phyloP scores from a whole-genome alignment of 139 green algal genomes.

The Chlamydomonas applanata region DNA sequence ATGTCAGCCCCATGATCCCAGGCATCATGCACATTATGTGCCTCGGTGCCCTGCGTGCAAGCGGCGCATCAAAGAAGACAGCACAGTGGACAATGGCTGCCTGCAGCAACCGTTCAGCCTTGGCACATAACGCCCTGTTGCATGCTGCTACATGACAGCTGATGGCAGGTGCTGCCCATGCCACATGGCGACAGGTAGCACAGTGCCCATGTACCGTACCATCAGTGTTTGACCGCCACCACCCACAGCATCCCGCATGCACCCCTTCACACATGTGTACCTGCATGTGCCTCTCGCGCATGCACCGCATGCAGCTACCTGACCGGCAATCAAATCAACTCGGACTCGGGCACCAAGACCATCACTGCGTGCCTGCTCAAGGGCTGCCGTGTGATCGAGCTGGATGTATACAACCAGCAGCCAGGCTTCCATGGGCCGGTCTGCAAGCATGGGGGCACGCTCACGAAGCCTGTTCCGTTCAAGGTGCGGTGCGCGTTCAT shows the following conservation, averaged over 20 bases:
- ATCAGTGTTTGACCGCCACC: too few relatives aligned
- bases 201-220: too few relatives aligned
- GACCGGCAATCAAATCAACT: conserved; percentile 23
- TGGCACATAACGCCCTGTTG: background rate
- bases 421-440: background rate
- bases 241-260: too few relatives aligned
- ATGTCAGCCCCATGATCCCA: background rate
- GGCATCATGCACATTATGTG: conserved; percentile 5
- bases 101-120: too few relatives aligned
- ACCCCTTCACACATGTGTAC: too few relatives aligned
- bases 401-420: conserved; percentile 39
- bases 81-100: too few relatives aligned
- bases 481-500: conserved; percentile 21
- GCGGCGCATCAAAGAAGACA: too few relatives aligned
- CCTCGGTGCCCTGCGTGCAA: too few relatives aligned
- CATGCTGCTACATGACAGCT: too few relatives aligned
- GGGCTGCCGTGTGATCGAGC: conserved; percentile 38
- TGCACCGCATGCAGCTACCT: conserved; percentile 20
- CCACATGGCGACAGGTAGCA: too few relatives aligned
- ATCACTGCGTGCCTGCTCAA: conserved; percentile 15
- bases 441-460: conserved; percentile 39
- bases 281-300: too few relatives aligned
- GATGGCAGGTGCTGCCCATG: too few relatives aligned
- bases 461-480: conserved; percentile 27
- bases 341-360: conserved; percentile 3